Evolutionary conservation across 352 stramenopile species (phyloP), one percentile per base, ranked within the genome.

Genomic region (Phytopythium cucurbitacearum): DNA sequence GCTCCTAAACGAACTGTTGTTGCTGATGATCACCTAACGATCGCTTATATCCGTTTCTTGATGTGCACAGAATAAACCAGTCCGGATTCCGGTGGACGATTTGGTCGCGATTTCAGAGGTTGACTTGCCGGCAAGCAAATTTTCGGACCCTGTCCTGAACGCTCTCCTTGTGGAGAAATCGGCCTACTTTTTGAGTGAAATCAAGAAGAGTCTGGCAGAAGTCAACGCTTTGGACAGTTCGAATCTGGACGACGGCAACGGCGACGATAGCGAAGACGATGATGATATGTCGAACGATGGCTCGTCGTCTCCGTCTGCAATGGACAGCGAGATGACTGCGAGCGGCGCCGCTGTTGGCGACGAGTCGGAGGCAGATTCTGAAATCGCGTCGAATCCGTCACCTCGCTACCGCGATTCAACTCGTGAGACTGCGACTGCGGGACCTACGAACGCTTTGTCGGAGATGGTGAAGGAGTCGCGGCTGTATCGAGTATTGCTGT

Each of bases 281-380:
- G 84, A 94, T 53, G 84, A 91, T n/a, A 92, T 91, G 77, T 92
- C 84, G 13, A 89, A 94, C 56, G 83, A 91, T 64, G 83, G 76
- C 32, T 90, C 79, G 21, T 81, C 79, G 0, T 89, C 82, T 6
- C 80, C 83, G 39, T 82, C 73, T n/a, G 76, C 65, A 8, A 76
- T 90, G 67, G 83, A 94, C 57, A 91, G 71, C 43, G 76, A 87
- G 57, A 87, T 85, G 73, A 59, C 57, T 12, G 50, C 71, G 37
- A 64, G 46, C 4, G 66, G 57, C 54, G 63, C 64, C 16, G 57
- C 58, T 21, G 67, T 67, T 28, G 67, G 66, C 28, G 79, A 76
- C 15, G 80, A 90, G 16, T 89, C 80, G 9, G 82, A 88, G 53
- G 65, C 54, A 5, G 82, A 91, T 51, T 81, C 70, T 21, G 73